Conservation (phyloP, 108 stramenopile species). For the Cylindrotheca closterium region DNA sequence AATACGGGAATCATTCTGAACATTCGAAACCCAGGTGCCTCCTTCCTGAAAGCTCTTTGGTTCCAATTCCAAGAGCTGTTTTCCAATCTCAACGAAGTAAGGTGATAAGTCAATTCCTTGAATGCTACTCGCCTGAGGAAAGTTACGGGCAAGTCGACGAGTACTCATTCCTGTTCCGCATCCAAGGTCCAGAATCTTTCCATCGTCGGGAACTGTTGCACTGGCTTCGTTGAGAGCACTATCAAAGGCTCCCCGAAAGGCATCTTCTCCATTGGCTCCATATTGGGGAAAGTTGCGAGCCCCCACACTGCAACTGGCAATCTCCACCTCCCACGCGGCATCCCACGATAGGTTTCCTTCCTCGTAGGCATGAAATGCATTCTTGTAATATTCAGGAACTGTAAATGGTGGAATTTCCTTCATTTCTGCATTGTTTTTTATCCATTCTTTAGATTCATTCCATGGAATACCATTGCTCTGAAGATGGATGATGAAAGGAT, state of each 20-base stretch:
- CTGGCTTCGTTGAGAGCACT: conserved; percentile 52
- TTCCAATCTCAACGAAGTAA: conserved; percentile 63
- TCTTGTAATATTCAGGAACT: conserved; percentile 46
- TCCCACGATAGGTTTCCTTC: conserved; percentile 77
- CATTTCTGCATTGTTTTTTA: conserved; percentile 26
- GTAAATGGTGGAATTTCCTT: conserved; percentile 1
- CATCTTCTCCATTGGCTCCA: conserved; percentile 66
- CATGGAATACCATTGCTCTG: conserved; percentile 66
- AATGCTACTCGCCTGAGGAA: conserved; percentile 45
- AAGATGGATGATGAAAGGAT: background rate
- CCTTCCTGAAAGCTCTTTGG: conserved; percentile 46
- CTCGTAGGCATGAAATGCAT: conserved; percentile 74
- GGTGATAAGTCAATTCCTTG: conserved; percentile 72
- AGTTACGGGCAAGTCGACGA: conserved; percentile 55
- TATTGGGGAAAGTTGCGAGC: conserved; percentile 76
- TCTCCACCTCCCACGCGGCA: conserved; percentile 77
- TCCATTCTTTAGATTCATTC: conserved; percentile 53
- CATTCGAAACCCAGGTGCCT: conserved; percentile 57
- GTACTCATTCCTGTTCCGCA: conserved; percentile 81
- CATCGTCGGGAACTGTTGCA: conserved; percentile 31
- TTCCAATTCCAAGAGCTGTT: conserved; percentile 45
- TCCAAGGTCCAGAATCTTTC: conserved; percentile 63
- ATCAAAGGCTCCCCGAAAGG: conserved; percentile 74
- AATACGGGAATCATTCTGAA: conserved; percentile 59
- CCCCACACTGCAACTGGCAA: conserved; percentile 69